Base-by-base conservation (phyloP, 192 early-diverging fungal species). In the Rhizophagus clarus region DNA sequence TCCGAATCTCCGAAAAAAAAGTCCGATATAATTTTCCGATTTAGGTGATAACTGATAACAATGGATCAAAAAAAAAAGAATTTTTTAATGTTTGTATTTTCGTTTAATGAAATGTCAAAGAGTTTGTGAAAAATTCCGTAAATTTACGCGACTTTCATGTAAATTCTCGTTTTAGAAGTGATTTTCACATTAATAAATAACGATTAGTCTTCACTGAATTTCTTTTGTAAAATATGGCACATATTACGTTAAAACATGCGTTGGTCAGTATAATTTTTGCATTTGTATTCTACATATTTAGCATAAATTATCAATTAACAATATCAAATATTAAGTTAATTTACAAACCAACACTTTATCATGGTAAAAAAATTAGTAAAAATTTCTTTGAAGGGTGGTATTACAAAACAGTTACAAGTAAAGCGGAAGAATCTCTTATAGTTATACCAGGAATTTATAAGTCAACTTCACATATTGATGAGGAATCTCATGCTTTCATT, bases 331-430 rank as follows among this genome's bases (percentile, higher is more conserved):
- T 82, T 60, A 74, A 40, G 45, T 80, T 82, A 31, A 17, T 84
- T 12, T 51, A 76, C 47, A 32, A 62, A 7, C 82, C 85, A 6
- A 37, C 79, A 17, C 78, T 82, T 17, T 85, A 84, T 47, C 85
- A 85, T 68, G 85, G 85, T 17, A 17, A 82, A 10, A 17, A 74
- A 47, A 82, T 84, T 56, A n/a, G 24, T 22, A 70, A 79, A 31
- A 78, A 80, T 77, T 85, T 82, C 68, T 85, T 85, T 29, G 84
- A 87, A 26, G 85, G 85, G 0, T 88, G 87, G 87, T 88, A 88
- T 70, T 88, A 82, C 72, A 88, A 88, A 64, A 28, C 80, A 66
- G 81, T 83, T 28, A 72, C 72, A 22, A 66, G 45, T 24, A 45
- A 45, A 11, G 42, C 42, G 37, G 7, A 40, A 45, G 75, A 75